Evolutionary conservation across 495 filamentous ascomycete genomes (phyloP).

Genomic region (Xylaria sp.): DNA sequence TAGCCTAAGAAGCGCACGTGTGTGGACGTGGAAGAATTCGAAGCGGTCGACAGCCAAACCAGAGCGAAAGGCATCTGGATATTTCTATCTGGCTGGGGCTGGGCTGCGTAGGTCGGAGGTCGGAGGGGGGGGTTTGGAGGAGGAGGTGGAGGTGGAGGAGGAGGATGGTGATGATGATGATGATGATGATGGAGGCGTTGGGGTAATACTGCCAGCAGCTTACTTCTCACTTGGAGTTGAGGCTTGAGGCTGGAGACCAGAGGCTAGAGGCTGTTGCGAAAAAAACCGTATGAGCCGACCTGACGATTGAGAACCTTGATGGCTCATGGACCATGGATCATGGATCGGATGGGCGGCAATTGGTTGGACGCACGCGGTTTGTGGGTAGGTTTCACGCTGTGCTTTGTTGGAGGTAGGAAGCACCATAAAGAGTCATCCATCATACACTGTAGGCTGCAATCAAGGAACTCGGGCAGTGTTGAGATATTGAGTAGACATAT

Average conservation of each 20-base stretch:
- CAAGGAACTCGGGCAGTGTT: neutral
- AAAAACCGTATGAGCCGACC: neutral
- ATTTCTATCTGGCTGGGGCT: too few relatives aligned
- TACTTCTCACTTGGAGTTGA: too few relatives aligned
- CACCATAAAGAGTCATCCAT: too few relatives aligned
- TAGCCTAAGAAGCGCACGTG: neutral
- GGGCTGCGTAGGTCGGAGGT: too few relatives aligned
- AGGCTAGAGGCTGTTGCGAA: neutral
- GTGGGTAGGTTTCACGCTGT: neutral
- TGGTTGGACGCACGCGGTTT: neutral
- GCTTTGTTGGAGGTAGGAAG: too few relatives aligned
- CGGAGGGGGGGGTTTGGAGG: too few relatives aligned
- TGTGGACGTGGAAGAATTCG: neutral
- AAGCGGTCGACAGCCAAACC: too few relatives aligned
- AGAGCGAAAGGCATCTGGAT: neutral
- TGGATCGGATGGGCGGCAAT: neutral
- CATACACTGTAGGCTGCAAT: neutral
- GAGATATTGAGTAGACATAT: neutral
- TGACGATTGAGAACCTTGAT: constrained; percentile 16
- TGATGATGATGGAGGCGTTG: too few relatives aligned
- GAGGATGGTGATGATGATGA: too few relatives aligned
- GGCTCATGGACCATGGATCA: too few relatives aligned
- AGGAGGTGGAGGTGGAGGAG: too few relatives aligned
- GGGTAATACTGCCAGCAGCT: neutral
- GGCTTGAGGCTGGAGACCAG: too few relatives aligned